Conservation (phyloP, 805 yeast species). For the Cyberlindnera maclurae region DNA sequence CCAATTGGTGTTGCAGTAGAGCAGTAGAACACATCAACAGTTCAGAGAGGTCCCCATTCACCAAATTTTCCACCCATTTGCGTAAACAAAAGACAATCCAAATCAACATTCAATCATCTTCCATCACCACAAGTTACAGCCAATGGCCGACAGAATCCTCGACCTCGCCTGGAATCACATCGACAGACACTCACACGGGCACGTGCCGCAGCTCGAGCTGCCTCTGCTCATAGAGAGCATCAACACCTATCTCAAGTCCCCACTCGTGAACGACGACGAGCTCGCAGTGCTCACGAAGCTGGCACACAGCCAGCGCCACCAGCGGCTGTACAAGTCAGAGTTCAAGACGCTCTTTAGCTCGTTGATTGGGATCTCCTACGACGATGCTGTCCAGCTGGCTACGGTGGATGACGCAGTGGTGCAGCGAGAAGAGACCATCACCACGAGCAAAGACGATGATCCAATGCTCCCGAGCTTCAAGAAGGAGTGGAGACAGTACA, state of each 20-base stretch:
- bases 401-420: slow-evolving; percentile 8
- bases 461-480: slow-evolving; percentile 15
- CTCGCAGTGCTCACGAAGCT: slow-evolving; percentile 23
- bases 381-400: slow-evolving; percentile 20
- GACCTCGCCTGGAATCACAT: slow-evolving; percentile 19
- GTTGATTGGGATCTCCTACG: slow-evolving; percentile 27
- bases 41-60: no score
- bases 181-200: slow-evolving; percentile 11
- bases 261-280: slow-evolving; percentile 24
- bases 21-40: no score
- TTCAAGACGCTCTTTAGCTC: slow-evolving; percentile 26
- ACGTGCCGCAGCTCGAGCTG: slow-evolving; percentile 17
- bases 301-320: slow-evolving; percentile 23
- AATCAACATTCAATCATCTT: no score
- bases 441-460: slow-evolving; percentile 1
- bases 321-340: slow-evolving; percentile 27
- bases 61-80: no score
- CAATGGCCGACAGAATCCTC: background rate
- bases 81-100: background rate
- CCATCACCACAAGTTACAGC: background rate
- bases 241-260: slow-evolving; percentile 14
- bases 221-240: slow-evolving; percentile 18
- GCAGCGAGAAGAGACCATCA: slow-evolving; percentile 1
- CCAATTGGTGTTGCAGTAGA: no score
- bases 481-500: slow-evolving; percentile 16